Evolutionary conservation across 2,329 filamentous ascomycete genomes (phyloP).

Genomic region (Fusarium sulawesiense): DNA sequence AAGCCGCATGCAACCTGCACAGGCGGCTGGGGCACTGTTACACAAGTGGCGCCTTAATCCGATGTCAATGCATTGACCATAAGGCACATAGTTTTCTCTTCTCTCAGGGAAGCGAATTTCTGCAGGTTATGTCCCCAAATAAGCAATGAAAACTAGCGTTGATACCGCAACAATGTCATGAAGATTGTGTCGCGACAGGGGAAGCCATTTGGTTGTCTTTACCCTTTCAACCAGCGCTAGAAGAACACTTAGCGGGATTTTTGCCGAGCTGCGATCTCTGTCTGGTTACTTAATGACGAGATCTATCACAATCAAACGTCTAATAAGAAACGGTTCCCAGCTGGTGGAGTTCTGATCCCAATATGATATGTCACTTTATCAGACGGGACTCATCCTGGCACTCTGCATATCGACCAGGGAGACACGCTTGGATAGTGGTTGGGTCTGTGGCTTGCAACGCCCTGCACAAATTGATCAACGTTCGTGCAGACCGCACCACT

Average conservation of each 20-base stretch:
- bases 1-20: not conserved
- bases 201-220: not conserved
- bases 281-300: constrained; percentile 1
- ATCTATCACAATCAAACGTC: constrained; percentile 17
- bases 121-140: constrained; percentile 27
- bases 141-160: constrained; percentile 25
- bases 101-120: constrained; percentile 31
- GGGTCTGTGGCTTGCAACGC: constrained; percentile 31
- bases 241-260: constrained; percentile 7
- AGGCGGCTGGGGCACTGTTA: constrained; percentile 20
- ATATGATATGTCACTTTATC: constrained; percentile 44
- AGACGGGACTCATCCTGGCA: constrained; percentile 35
- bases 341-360: constrained; percentile 39
- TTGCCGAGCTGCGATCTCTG: constrained; percentile 9
- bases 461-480: constrained; percentile 25
- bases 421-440: constrained; percentile 22
- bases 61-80: constrained; percentile 35
- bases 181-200: constrained; percentile 13
- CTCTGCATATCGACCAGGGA: constrained; percentile 34
- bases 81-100: constrained; percentile 47
- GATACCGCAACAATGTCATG: constrained; percentile 10
- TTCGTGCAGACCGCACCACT: constrained; percentile 15
- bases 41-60: constrained; percentile 26
- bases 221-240: constrained; percentile 1
- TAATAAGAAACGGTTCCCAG: constrained; percentile 3